Base-by-base conservation (phyloP, 75 land plant genomes). In the Gnetum montanum region DNA sequence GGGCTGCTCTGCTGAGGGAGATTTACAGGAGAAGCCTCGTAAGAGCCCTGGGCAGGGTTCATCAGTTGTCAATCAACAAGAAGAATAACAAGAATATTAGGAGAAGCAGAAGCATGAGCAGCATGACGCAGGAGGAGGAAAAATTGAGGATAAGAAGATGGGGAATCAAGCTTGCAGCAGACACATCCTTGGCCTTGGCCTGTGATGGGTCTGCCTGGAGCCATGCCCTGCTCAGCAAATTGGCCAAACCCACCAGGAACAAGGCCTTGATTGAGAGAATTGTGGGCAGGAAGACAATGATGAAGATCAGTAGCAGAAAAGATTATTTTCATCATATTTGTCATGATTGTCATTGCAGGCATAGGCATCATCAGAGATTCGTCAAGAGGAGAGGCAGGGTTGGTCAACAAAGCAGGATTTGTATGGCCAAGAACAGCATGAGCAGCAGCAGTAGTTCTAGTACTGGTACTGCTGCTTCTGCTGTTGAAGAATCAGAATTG, bases 81-180 rank as follows among this genome's bases (percentile, higher is more conserved):
- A 6, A 31, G 19, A 31, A 33, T 12, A 36, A 52, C 3, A 18
- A 31, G 55, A 52, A 3, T 18, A 31, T 52, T 3, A 20, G 18
- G 34, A 31, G 31, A 23, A n/a, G 54, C 12, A 51, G 10, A 24
- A 52, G 23, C 50, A 26, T 48, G 30, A 29, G 16, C 30, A 51
- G 4, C 18, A 16, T 5, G 30, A 31, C n/a, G 16, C 1, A 31
- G 19, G 29, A 33, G 25, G 55, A 52, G 3, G 16, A 31, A 36
- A 52, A 3, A 11, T 52, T 52, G 4, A 20, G 18, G 34, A 31
- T 31, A 23, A n/a, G 54, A 15, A 51, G 10, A 24, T 31, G 23
- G 34, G 11, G 37, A 18, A 52, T 52, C 34, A 52, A 33, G 24
- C 33, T 52, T 52, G 55, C 37, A 33, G 55, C 55, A 52, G 55